Evolutionary conservation across 176 grass and related monocot species (phyloP), one percentile per base, ranked within the genome.

Genomic region (Avena sativa): DNA sequence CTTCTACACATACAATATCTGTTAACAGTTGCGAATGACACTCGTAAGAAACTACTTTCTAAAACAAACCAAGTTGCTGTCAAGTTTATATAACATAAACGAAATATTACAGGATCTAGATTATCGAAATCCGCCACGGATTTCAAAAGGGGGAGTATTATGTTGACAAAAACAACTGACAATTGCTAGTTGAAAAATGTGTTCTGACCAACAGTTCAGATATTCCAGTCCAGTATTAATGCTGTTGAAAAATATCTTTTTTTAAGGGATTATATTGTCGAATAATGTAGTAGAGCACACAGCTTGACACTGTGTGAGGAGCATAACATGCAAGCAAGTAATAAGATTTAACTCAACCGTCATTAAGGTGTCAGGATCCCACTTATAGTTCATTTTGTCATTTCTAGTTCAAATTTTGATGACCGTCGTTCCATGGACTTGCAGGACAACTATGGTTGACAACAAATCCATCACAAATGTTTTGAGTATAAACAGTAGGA

Each of bases 181-280:
- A 2, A 64, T 64, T 64, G 61, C 4, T 64, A 13, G 61, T 64
- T 28, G 61, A 64, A 64, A 64, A 28, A 28, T 14, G 61, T 28
- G 12, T 25, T 64, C 28, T 64, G 23, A 64, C 61, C 11, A 28
- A 64, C 12, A 28, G 61, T 63, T 63, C 5, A 57, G 17, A 63
- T 63, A 64, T 64, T 64, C 23, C 3, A 26, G 26, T 28, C 21
- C 61, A 63, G 1, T 64, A 28, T 10, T 64, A 28, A 64, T 12
- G 11, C 10, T 64, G 25, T 65, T 26, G 46, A 48, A 43, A 43
- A 1, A 61, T n/a, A 5, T 94, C 94, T 74, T 99, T 96, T 96
- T n/a, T 2, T 62, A 12, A 26, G 21, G 21, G 23, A 25, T 12
- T 30, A 26, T n/a, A 65, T 5, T 8, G 64, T 67, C 5, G 3